A percentile compares a stretch with the other conserved stretches of the same genome.
Evolutionary conservation across 2,329 filamentous ascomycete genomes (phyloP).

Genomic region (Davidsoniella australis): DNA sequence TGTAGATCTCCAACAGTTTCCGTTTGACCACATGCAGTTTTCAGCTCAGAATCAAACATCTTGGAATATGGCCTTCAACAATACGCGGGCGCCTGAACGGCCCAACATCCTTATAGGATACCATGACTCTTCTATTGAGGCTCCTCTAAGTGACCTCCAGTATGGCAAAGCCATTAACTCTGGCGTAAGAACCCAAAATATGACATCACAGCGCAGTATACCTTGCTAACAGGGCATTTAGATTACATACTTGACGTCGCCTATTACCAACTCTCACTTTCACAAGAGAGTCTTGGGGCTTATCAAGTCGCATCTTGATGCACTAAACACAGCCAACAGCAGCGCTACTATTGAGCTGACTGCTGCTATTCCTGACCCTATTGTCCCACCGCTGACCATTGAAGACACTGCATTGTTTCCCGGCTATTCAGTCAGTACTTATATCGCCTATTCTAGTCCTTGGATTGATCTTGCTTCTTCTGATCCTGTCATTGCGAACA

Average conservation of each 20-base stretch:
- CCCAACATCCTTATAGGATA: conserved; percentile 33
- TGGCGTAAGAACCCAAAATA: conserved; percentile 35
- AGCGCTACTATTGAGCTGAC: conserved; percentile 25
- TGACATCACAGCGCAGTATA: neutral
- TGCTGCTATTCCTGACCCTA: conserved; percentile 35
- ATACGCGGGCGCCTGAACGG: neutral
- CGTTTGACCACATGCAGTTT: no score
- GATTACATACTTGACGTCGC: conserved; percentile 66
- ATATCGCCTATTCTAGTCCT: conserved; percentile 65
- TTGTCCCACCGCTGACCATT: conserved; percentile 53
- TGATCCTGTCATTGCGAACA: conserved; percentile 65
- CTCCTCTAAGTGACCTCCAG: conserved; percentile 44
- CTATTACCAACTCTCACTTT: conserved; percentile 61
- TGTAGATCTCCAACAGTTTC: neutral
- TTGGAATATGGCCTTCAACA: neutral
- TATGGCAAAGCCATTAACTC: conserved; percentile 51
- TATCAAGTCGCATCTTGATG: conserved; percentile 36
- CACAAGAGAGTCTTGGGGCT: conserved; percentile 48
- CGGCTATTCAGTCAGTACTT: conserved; percentile 48
- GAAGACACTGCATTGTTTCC: conserved; percentile 63
- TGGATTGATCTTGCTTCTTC: conserved; percentile 84
- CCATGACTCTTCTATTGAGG: conserved; percentile 47
- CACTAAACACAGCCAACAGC: conserved; percentile 25
- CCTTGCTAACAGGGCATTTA: conserved; percentile 21
- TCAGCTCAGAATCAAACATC: no score